Conservation (phyloP, 2,329 filamentous ascomycete genomes). For the Beauveria caledonica region DNA sequence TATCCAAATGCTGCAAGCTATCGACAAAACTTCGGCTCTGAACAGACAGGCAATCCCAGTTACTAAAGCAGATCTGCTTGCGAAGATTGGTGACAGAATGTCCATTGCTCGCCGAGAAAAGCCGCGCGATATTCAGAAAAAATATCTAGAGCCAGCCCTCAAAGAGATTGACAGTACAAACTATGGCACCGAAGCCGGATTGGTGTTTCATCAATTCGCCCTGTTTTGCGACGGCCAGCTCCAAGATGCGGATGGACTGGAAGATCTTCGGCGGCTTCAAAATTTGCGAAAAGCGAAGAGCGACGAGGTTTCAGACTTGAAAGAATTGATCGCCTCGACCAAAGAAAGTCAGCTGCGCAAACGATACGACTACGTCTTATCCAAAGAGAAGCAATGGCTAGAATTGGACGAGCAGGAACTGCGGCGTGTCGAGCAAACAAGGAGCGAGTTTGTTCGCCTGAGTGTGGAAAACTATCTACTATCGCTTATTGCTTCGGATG, state of each 20-base stretch:
- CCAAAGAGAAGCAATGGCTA: slow-evolving; percentile 78
- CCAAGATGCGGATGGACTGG: slow-evolving; percentile 73
- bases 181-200: slow-evolving; percentile 66
- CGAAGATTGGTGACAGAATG: slow-evolving; percentile 80
- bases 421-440: slow-evolving; percentile 64
- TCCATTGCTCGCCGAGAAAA: slow-evolving; percentile 87
- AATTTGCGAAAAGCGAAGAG: slow-evolving; percentile 73
- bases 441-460: slow-evolving; percentile 75
- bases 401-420: slow-evolving; percentile 86
- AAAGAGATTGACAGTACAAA: slow-evolving; percentile 64
- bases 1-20: slow-evolving; percentile 75
- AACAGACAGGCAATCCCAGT: slow-evolving; percentile 63
- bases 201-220: slow-evolving; percentile 92
- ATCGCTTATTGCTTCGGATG: slow-evolving; percentile 75
- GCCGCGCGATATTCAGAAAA: slow-evolving; percentile 78
- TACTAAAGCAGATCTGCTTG: slow-evolving; percentile 70
- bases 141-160: slow-evolving; percentile 78
- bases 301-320: slow-evolving; percentile 69
- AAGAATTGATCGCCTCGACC: slow-evolving; percentile 46
- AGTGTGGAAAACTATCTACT: slow-evolving; percentile 91
- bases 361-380: slow-evolving; percentile 51
- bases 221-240: slow-evolving; percentile 92
- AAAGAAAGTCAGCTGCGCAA: slow-evolving; percentile 45
- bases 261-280: slow-evolving; percentile 75
- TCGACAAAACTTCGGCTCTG: slow-evolving; percentile 52